Percentiles rank a stretch among this genome's conserved stretches.
These are phyloP conservation scores for Daedaleopsis sinensis DNA, from an alignment of 768 basidiomycete species.

Conservation along the genomic window DNA sequence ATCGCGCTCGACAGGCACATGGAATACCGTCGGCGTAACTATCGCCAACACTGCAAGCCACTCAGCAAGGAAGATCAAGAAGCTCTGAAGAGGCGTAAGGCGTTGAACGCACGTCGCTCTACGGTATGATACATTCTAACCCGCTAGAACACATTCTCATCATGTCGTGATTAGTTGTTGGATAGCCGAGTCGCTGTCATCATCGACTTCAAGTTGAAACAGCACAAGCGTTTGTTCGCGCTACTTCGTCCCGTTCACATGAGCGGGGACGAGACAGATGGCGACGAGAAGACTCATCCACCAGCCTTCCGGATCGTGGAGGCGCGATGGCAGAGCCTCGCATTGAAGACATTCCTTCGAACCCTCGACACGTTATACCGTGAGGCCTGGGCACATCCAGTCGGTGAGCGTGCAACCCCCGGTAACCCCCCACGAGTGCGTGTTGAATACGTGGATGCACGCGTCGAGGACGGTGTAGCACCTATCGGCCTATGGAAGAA, in stretches of 20 bases:
- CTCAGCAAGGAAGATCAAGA: no score
- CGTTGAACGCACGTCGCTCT: neutral
- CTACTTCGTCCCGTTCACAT: conserved; percentile 1
- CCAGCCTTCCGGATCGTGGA: conserved; percentile 9
- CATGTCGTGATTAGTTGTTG: neutral
- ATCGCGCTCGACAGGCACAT: no score
- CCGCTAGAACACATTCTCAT: no score
- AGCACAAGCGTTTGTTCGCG: neutral
- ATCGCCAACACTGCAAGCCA: no score
- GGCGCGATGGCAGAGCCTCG: conserved; percentile 3
- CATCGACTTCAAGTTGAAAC: neutral
- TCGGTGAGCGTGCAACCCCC: neutral
- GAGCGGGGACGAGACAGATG: conserved; percentile 12
- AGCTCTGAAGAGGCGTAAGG: no score
- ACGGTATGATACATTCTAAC: no score
- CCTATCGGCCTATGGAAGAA: conserved; percentile 10
- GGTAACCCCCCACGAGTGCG: neutral
- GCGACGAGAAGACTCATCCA: neutral
- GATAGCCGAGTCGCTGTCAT: neutral
- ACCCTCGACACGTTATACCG: conserved; percentile 3
- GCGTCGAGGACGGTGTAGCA: neutral
- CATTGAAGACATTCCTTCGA: conserved; percentile 5
- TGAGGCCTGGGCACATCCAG: neutral
- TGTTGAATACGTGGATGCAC: neutral
- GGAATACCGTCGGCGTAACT: no score